Percentiles rank a stretch among this genome's conserved stretches.
Evolutionary conservation across 371 early-diverging fungal species (phyloP).

Genomic region (Basidiobolus meristosporus): DNA sequence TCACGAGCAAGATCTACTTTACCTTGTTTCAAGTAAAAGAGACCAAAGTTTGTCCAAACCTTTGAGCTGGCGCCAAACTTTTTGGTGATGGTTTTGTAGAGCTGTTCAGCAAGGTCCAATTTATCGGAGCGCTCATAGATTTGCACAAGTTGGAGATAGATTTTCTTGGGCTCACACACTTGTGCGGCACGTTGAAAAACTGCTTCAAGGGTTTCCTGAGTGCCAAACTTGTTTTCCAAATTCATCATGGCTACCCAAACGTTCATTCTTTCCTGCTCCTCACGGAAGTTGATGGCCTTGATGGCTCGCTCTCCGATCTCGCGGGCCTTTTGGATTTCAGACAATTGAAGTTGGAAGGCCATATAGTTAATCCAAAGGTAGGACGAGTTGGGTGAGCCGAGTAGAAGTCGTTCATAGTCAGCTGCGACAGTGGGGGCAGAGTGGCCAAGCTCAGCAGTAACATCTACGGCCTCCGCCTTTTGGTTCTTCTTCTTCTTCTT

Average conservation of each 20-base stretch:
- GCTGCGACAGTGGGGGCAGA: slow-evolving; percentile 30
- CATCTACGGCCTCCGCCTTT: slow-evolving; percentile 20
- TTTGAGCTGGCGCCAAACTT: slow-evolving; percentile 74
- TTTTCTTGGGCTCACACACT: slow-evolving; percentile 69
- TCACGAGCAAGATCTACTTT: slow-evolving; percentile 59
- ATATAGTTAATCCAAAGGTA: slow-evolving; percentile 96
- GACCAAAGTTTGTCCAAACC: slow-evolving; percentile 73
- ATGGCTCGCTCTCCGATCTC: slow-evolving; percentile 83
- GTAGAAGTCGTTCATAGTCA: slow-evolving; percentile 76
- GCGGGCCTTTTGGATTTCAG: slow-evolving; percentile 80
- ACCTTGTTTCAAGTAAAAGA: slow-evolving; percentile 49
- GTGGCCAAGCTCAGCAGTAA: slow-evolving; percentile 28
- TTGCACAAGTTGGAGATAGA: slow-evolving; percentile 66
- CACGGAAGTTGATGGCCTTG: slow-evolving; percentile 77
- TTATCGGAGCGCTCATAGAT: slow-evolving; percentile 78
- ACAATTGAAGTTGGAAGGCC: slow-evolving; percentile 82
- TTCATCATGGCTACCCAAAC: slow-evolving; percentile 88
- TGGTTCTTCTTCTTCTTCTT: slow-evolving; percentile 22
- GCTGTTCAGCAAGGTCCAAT: slow-evolving; percentile 42
- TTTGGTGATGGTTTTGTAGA: slow-evolving; percentile 56
- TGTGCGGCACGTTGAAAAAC: slow-evolving; percentile 69
- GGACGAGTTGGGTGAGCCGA: slow-evolving; percentile 89
- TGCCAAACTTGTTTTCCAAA: slow-evolving; percentile 85
- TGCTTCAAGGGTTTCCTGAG: slow-evolving; percentile 44
- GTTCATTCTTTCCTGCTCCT: slow-evolving; percentile 89